phyloP scores from a whole-genome alignment of 805 yeast genomes.

The Kodamaea kaohsiungensis region DNA sequence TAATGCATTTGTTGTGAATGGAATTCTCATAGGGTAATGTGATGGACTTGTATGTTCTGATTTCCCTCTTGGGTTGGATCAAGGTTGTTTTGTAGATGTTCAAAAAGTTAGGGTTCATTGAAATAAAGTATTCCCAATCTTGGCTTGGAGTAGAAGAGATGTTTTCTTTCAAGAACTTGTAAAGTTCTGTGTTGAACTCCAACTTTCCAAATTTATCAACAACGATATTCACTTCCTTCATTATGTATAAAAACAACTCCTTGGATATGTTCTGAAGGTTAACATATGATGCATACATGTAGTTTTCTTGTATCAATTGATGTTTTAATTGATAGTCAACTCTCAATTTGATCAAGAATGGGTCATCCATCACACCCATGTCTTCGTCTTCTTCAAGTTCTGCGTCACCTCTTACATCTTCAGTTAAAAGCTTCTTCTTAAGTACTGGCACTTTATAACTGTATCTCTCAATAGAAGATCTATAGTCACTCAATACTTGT shows the following conservation, averaged over 20 bases:
- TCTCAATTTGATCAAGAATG: conserved; percentile 40
- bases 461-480: conserved; percentile 35
- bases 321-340: conserved; percentile 43
- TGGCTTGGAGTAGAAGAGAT: conserved; percentile 25
- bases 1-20: conserved; percentile 39
- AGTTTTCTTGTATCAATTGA: conserved; percentile 43
- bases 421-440: conserved; percentile 17
- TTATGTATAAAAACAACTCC: conserved; percentile 37
- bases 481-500: conserved; percentile 42
- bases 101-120: conserved; percentile 30
- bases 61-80: conserved; percentile 18
- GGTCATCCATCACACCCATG: conserved; percentile 35
- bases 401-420: conserved; percentile 21
- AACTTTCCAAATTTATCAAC: conserved; percentile 36
- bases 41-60: conserved; percentile 23
- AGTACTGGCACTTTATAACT: conserved; percentile 37
- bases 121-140: conserved; percentile 43
- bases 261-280: conserved; percentile 43
- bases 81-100: conserved; percentile 21
- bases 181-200: conserved; percentile 24
- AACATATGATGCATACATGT: conserved; percentile 41
- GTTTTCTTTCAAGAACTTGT: conserved; percentile 25
- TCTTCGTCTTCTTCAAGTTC: conserved; percentile 26
- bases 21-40: conserved; percentile 36
- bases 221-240: conserved; percentile 35